Evolutionary conservation across 306 rosid species (phyloP), one percentile per base, ranked within the genome.

Genomic region (Biancaea sappan): DNA sequence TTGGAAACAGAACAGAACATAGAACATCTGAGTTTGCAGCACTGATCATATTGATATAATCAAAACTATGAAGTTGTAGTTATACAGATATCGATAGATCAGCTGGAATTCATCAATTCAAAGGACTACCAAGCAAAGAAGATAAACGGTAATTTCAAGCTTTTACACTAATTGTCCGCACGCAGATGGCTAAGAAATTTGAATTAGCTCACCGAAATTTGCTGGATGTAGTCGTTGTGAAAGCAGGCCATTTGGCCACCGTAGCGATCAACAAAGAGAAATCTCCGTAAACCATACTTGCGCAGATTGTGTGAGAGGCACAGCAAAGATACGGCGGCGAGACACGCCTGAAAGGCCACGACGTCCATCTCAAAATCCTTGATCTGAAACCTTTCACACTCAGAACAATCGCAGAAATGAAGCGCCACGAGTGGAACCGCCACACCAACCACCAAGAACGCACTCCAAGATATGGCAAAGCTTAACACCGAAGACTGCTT

Each of bases 271-370:
- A 84, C 88, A 10, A 78, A 86, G 44, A 86, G 87, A 72, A 86
- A 84, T 65, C 66, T 72, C 74, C 86, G 68, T 13, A 86, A 47
- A 43, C 90, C 88, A 41, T 83, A 76, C 59, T 83, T 81, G 28
- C 88, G 80, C 2, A 81, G 84, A 35, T 79, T 86, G 58, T 62
- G 78, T 1, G 90, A 81, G 46, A 84, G 46, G 81, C 90, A 86
- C 35, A 86, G 46, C 86, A 81, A 74, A 15, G 90, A 86, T 34
- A 86, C 82, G 11, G 88, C 84, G 22, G 88, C 88, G 21, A 86
- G 79, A 32, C 75, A 76, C 5, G 86, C 90, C 81, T 86, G 88
- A 19, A 85, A 76, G 65, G 83, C 86, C 35, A 86, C 84, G 64
- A 84, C 82, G 28, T 63, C 82, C 34, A 81, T 79, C 80, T 84